These are phyloP conservation scores for Tylopilus felleus DNA, from an alignment of 768 basidiomycete genomes.

Conservation along the genomic window DNA sequence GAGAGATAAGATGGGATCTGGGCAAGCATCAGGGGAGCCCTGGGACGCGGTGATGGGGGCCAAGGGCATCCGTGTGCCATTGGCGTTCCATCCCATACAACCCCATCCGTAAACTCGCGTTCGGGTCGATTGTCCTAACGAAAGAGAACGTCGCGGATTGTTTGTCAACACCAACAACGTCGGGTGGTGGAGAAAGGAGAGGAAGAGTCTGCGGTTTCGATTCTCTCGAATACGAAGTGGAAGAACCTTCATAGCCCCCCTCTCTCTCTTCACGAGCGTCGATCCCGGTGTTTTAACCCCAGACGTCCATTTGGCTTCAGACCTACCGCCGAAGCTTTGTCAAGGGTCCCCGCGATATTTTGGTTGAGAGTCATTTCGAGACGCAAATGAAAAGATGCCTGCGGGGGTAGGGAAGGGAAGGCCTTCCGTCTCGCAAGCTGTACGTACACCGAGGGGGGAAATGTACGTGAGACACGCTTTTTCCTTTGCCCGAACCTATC, in stretches of 20 bases:
- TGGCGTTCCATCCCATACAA: background rate
- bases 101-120: background rate
- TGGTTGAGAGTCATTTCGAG: background rate
- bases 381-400: background rate
- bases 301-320: background rate
- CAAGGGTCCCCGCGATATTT: background rate
- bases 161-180: conserved; percentile 17
- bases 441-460: conserved; percentile 18
- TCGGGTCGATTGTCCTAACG: no score
- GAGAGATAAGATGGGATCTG: conserved; percentile 28
- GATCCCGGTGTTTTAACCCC: conserved; percentile 13
- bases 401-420: conserved; percentile 8
- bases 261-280: conserved; percentile 4
- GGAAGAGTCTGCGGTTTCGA: background rate
- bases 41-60: conserved; percentile 9
- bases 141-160: background rate
- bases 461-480: conserved; percentile 7
- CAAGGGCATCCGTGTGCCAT: conserved; percentile 16
- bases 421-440: conserved; percentile 1
- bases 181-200: conserved; percentile 13
- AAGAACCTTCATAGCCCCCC: conserved; percentile 2
- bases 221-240: conserved; percentile 1
- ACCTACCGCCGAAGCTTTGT: conserved; percentile 1
- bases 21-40: background rate
- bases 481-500: background rate